These are phyloP conservation scores for Colletotrichum chlorophyti DNA, from an alignment of 2,329 filamentous ascomycete genomes.

Conservation along the genomic window DNA sequence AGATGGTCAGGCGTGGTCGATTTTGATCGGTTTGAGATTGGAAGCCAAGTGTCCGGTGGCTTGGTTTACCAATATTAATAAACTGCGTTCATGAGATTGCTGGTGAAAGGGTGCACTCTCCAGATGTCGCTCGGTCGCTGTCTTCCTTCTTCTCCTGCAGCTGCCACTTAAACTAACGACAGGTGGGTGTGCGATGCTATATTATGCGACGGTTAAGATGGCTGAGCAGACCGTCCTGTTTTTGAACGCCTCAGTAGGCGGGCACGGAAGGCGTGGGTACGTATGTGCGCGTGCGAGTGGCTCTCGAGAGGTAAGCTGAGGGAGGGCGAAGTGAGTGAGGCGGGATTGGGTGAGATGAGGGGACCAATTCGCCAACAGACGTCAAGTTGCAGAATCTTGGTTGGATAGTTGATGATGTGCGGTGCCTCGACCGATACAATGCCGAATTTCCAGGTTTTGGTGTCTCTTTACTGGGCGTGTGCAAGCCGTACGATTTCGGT, in stretches of 20 bases:
- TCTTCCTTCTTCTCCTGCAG: neutral
- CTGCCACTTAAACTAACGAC: neutral
- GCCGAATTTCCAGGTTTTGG: constrained; percentile 1
- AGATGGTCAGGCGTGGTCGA: neutral
- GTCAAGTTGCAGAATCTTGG: constrained; percentile 18
- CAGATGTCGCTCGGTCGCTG: neutral
- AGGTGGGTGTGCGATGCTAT: constrained; percentile 1
- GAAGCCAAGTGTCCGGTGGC: too few relatives aligned
- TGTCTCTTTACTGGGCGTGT: neutral
- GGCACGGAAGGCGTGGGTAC: neutral
- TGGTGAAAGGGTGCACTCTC: too few relatives aligned
- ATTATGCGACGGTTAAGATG: constrained; percentile 7
- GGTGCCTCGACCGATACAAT: neutral
- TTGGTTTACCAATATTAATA: constrained; percentile 1
- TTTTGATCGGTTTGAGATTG: neutral
- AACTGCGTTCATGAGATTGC: neutral
- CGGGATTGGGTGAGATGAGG: too few relatives aligned
- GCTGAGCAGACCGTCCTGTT: neutral
- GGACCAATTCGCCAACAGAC: too few relatives aligned
- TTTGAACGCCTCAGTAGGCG: constrained; percentile 11
- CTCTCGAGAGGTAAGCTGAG: too few relatives aligned
- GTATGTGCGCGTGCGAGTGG: neutral
- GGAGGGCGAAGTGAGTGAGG: too few relatives aligned
- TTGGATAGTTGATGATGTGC: neutral
- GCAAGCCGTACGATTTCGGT: neutral